phyloP scores from a whole-genome alignment of 1,139 yeast genomes.

The Geotrichum aggregatum region DNA sequence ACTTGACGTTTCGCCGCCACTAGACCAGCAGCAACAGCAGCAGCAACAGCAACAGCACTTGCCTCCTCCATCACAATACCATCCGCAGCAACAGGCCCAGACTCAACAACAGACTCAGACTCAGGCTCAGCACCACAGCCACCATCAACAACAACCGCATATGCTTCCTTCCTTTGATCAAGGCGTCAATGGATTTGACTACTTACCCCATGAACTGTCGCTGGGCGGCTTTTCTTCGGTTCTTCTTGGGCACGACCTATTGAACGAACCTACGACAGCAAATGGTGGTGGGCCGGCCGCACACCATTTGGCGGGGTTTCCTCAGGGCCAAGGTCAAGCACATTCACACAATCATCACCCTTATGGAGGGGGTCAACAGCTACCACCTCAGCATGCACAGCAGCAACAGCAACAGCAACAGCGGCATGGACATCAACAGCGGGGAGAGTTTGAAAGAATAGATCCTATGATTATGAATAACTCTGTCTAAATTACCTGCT shows the following conservation, averaged over 20 bases:
- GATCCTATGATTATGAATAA: conserved; percentile 22
- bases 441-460: conserved; percentile 18
- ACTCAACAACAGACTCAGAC: background rate
- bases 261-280: conserved; percentile 6
- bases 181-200: conserved; percentile 13
- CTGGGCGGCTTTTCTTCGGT: conserved; percentile 11
- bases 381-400: too few relatives aligned
- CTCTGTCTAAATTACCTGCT: conserved; percentile 7
- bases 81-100: conserved; percentile 2
- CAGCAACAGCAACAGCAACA: conserved; percentile 4
- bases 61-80: conserved; percentile 15
- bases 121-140: conserved; percentile 3
- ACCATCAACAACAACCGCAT: conserved; percentile 12
- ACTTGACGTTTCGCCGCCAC: conserved; percentile 3
- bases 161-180: conserved; percentile 12
- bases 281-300: background rate
- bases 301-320: background rate
- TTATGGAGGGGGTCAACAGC: background rate
- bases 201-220: conserved; percentile 13
- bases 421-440: conserved; percentile 2
- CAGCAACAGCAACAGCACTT: conserved; percentile 10
- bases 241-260: conserved; percentile 8
- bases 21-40: conserved; percentile 2
- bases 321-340: background rate
- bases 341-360: conserved; percentile 4